phyloP scores from a whole-genome alignment of 2,329 filamentous ascomycete genomes.

The Pseudogymnoascus sp. region DNA sequence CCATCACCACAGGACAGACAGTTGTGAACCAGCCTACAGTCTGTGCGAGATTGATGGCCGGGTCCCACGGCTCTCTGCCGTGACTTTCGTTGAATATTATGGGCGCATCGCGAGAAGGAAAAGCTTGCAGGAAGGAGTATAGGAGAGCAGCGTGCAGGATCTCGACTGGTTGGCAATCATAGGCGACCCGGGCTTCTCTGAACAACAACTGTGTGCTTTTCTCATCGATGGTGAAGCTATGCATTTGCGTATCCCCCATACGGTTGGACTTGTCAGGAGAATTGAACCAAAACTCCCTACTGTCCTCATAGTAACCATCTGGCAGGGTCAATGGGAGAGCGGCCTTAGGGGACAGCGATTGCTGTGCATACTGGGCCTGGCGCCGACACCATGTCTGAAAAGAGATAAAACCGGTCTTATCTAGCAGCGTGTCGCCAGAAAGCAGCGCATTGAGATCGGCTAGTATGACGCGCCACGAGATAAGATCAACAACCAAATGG shows the following conservation, averaged over 20 bases:
- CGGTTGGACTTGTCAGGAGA: not conserved
- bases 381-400: conserved; percentile 32
- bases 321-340: conserved; percentile 26
- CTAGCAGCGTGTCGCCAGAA: not conserved
- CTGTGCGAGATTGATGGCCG: conserved; percentile 29
- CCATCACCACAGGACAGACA: conserved; percentile 29
- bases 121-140: conserved; percentile 30
- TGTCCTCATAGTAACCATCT: not conserved
- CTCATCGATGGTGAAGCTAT: conserved; percentile 39
- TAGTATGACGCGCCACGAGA: conserved; percentile 29
- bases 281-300: not conserved
- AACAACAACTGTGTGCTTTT: conserved; percentile 26
- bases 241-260: conserved; percentile 19
- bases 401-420: conserved; percentile 17
- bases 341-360: conserved; percentile 21
- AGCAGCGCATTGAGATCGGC: not conserved
- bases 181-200: conserved; percentile 21
- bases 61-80: conserved; percentile 34
- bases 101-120: conserved; percentile 30
- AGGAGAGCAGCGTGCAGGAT: conserved; percentile 32
- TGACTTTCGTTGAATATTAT: conserved; percentile 37
- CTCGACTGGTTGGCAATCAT: conserved; percentile 34
- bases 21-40: conserved; percentile 43
- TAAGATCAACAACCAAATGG: conserved; percentile 29
- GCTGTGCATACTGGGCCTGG: conserved; percentile 27